Percentiles rank a stretch among this genome's conserved stretches.
Evolutionary conservation across 2,329 filamentous ascomycete genomes (phyloP).

Genomic region (Alternaria tenuissima): DNA sequence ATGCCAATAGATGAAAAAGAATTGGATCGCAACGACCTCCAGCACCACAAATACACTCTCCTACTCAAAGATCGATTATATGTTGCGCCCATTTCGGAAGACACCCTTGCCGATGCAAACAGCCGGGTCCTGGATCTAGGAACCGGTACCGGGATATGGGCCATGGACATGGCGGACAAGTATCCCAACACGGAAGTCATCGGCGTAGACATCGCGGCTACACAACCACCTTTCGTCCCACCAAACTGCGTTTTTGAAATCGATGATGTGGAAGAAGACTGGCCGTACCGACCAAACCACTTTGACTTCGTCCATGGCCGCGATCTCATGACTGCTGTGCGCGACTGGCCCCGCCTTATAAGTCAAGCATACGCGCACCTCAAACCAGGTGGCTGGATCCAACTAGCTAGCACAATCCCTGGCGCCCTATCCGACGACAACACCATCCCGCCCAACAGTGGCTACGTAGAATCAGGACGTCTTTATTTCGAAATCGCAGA

Average conservation of each 20-base stretch:
- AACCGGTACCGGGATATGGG: slow-evolving; percentile 35
- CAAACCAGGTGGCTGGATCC: slow-evolving; percentile 34
- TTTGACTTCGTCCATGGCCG: slow-evolving; percentile 46
- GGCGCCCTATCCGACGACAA: slow-evolving; percentile 28
- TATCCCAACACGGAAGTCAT: slow-evolving; percentile 23
- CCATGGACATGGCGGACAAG: slow-evolving; percentile 35
- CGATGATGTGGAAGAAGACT: slow-evolving; percentile 51
- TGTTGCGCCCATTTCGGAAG: slow-evolving; percentile 24
- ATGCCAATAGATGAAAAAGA: slow-evolving; percentile 41
- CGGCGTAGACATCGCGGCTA: slow-evolving; percentile 50
- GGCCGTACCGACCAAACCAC: slow-evolving; percentile 42
- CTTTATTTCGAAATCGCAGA: slow-evolving; percentile 32
- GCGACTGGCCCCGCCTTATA: slow-evolving; percentile 42
- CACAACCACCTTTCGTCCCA: slow-evolving; percentile 50
- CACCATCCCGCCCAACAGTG: slow-evolving; percentile 29
- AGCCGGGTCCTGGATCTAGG: slow-evolving; percentile 31
- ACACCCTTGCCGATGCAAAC: slow-evolving; percentile 11
- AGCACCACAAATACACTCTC: slow-evolving; percentile 36
- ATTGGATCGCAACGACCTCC: slow-evolving; percentile 32
- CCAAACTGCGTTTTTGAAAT: slow-evolving; percentile 52
- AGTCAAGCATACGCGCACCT: slow-evolving; percentile 39
- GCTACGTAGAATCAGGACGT: slow-evolving; percentile 29
- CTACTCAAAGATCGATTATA: slow-evolving; percentile 27
- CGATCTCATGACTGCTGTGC: slow-evolving; percentile 41
- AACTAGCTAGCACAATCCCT: slow-evolving; percentile 37